These are phyloP conservation scores for Polyporus tsugae DNA, from an alignment of 1,284 basidiomycete genomes.

Conservation along the genomic window DNA sequence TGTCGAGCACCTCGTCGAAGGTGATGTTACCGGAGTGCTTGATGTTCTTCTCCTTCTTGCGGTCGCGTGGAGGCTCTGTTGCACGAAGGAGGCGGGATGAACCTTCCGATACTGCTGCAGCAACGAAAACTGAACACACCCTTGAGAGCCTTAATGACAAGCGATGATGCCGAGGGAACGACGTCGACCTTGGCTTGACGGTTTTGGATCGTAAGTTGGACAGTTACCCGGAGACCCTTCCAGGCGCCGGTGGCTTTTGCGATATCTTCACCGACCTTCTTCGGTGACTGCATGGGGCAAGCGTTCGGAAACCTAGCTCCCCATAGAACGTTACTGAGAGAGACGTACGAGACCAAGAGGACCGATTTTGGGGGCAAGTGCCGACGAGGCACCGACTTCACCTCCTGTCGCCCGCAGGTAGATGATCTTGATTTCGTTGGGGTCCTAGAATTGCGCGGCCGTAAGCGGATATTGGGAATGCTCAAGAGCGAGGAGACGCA, in stretches of 20 bases:
- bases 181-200: conserved; percentile 98
- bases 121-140: conserved; percentile 54
- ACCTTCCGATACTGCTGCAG: neutral
- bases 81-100: neutral
- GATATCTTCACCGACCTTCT: conserved; percentile 99
- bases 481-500: conserved; percentile 46
- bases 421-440: conserved; percentile 97
- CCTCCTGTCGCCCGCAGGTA: conserved; percentile 99
- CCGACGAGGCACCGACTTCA: conserved; percentile 99
- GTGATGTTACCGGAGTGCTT: conserved; percentile 97
- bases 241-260: conserved; percentile 98
- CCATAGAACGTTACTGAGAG: conserved; percentile 1
- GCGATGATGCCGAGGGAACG: conserved; percentile 96
- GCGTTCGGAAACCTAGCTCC: conserved; percentile 10
- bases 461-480: conserved; percentile 1
- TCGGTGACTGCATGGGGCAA: conserved; percentile 80
- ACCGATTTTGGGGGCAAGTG: conserved; percentile 99
- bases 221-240: conserved; percentile 99
- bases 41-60: conserved; percentile 99
- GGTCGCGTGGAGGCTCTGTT: conserved; percentile 97
- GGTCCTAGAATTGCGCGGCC: conserved; percentile 65
- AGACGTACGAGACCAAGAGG: conserved; percentile 96
- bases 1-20: conserved; percentile 95
- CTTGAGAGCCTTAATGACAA: conserved; percentile 99
- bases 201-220: conserved; percentile 99